Base-by-base conservation (phyloP, 805 yeast species). In the Candida taoyuanica region DNA sequence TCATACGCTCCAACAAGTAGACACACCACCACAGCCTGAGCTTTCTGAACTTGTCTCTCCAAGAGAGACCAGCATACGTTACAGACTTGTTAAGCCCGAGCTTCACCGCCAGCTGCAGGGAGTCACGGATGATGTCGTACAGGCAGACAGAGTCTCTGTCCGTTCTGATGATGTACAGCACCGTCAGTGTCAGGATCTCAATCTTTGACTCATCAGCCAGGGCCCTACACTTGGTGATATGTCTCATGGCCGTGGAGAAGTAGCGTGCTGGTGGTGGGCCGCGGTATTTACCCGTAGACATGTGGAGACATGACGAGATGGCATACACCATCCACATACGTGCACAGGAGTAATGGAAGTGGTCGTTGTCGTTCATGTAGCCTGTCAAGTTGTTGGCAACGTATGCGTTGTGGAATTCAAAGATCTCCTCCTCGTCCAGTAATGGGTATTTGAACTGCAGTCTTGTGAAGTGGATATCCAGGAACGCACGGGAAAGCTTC, bases 1-100 rank as follows among this genome's bases (percentile, higher is more conserved):
- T 74, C 60, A 78, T 69, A 52, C 82, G 69, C 50, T 79, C 85
- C 31, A 76, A 52, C n/a, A 76, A 50, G 53, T 78, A 79, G 7
- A 73, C 71, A 52, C 81, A 74, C 85, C 85, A 79, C 61, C 80
- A 79, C 14, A 75, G 59, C 45, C 84, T 65, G 58, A 76, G 56
- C 49, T 66, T 69, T 36, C 65, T 63, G 44, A 70, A 67, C 39
- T 55, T 53, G 25, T 51, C 54, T 6, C 48, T 38, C 24, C 52
- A 47, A 9, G 47, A 33, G 12, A 52, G 51, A 23, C 55, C 55
- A 29, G 49, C 40, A 47, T 70, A 70, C 3, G 67, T 47, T 29
- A 49, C 52, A 12, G 59, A 49, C 44, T 62, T 65, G 48, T 71
- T 67, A 24, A 71, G 49, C 12, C 57, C 52, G 29, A 67, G 40